phyloP scores from a whole-genome alignment of 2,329 filamentous ascomycete species.

The Teratosphaeria zuluensis region DNA sequence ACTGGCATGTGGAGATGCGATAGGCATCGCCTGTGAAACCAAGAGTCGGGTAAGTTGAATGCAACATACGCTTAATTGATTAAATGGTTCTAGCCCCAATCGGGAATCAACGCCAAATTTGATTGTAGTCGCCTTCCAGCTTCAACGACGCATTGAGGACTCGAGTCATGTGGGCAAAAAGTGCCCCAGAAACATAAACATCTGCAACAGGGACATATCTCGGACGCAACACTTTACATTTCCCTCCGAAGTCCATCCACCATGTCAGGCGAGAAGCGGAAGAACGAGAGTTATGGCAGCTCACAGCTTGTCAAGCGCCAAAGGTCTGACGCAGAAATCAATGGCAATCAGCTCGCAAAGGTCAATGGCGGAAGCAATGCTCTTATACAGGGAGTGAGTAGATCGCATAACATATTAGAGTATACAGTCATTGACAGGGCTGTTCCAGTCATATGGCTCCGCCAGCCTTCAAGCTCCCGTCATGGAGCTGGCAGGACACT shows the following conservation, averaged over 20 bases:
- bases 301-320: slow-evolving; percentile 83
- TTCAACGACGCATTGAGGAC: not conserved
- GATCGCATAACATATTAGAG: slow-evolving; percentile 27
- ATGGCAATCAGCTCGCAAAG: slow-evolving; percentile 46
- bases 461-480: slow-evolving; percentile 80
- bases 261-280: slow-evolving; percentile 90
- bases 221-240: not conserved
- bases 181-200: not conserved
- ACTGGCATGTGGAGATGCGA: not conserved
- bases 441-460: slow-evolving; percentile 59
- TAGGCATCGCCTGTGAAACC: not conserved
- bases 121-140: no score
- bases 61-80: no score
- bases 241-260: slow-evolving; percentile 10
- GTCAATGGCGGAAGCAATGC: slow-evolving; percentile 47
- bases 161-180: not conserved
- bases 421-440: slow-evolving; percentile 5
- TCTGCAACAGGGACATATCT: not conserved
- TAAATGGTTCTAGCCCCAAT: not conserved
- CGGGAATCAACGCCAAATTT: no score
- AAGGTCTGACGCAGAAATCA: slow-evolving; percentile 55
- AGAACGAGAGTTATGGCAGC: slow-evolving; percentile 70
- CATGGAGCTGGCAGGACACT: slow-evolving; percentile 75
- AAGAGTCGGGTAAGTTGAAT: not conserved
- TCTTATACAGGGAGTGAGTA: slow-evolving; percentile 56